These are phyloP conservation scores for Royoungia palumana DNA, from an alignment of 768 basidiomycete genomes.

Conservation along the genomic window DNA sequence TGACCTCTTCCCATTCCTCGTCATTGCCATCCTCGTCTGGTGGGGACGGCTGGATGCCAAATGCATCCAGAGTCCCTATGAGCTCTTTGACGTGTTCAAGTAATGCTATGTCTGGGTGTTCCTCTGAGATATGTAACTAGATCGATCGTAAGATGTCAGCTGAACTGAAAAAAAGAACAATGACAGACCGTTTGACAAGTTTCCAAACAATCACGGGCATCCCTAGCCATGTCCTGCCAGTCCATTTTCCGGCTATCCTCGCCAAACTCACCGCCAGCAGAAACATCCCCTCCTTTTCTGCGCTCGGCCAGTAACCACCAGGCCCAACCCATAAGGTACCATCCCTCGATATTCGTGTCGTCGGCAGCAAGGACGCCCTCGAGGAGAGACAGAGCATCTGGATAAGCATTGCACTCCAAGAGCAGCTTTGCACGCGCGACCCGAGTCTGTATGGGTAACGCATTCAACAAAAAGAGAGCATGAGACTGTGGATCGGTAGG, in stretches of 20 bases:
- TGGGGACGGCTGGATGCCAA: constrained; percentile 63
- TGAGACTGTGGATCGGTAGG: constrained; percentile 28
- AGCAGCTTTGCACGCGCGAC: constrained; percentile 77
- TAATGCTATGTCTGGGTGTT: constrained; percentile 72
- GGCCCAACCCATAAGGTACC: constrained; percentile 95
- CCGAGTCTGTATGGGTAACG: constrained; percentile 62
- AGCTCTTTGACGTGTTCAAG: constrained; percentile 76
- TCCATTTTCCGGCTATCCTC: constrained; percentile 42
- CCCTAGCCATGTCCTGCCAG: constrained; percentile 76
- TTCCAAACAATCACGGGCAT: constrained; percentile 77
- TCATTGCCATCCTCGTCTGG: constrained; percentile 43
- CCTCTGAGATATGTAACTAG: constrained; percentile 68
- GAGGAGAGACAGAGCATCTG: constrained; percentile 71
- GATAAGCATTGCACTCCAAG: constrained; percentile 69
- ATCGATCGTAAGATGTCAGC: not conserved
- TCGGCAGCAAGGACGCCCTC: constrained; percentile 78
- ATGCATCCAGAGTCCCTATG: constrained; percentile 58
- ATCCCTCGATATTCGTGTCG: constrained; percentile 85
- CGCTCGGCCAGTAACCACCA: constrained; percentile 82
- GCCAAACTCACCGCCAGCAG: constrained; percentile 33
- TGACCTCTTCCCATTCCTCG: constrained; percentile 60
- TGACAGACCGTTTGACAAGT: constrained; percentile 73
- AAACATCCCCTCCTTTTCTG: constrained; percentile 52
- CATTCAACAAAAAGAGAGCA: constrained; percentile 30
- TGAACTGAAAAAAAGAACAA: not conserved